A percentile compares a stretch with the other conserved stretches of the same genome.
Conservation (phyloP, 2,329 filamentous ascomycete genomes). For the Sphaerulina populicola region DNA sequence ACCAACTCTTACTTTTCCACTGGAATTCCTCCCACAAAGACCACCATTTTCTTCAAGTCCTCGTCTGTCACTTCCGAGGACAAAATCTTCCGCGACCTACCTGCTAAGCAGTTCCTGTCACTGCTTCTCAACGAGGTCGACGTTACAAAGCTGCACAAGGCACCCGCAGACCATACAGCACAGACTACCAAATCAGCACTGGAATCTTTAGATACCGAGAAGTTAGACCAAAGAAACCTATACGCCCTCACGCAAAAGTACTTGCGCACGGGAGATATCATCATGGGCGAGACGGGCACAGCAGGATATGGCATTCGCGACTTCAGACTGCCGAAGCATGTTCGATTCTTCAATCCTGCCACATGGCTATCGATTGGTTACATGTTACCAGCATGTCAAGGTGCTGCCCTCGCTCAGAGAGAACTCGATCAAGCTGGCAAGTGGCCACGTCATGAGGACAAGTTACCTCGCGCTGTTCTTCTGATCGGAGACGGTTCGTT, state of each 20-base stretch:
- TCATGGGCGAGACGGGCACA: constrained; percentile 82
- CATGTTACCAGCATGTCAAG: constrained; percentile 54
- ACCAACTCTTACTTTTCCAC: constrained; percentile 34
- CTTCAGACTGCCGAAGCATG: constrained; percentile 64
- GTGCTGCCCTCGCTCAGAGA: constrained; percentile 67
- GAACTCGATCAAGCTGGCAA: constrained; percentile 41
- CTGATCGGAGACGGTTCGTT: constrained; percentile 38
- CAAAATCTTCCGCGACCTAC: constrained; percentile 17
- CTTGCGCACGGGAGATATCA: constrained; percentile 52
- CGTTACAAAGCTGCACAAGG: neutral
- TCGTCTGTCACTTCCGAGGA: constrained; percentile 30
- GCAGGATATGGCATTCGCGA: constrained; percentile 84
- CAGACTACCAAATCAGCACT: neutral
- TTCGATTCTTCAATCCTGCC: constrained; percentile 70
- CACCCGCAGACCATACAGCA: neutral
- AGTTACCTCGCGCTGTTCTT: constrained; percentile 42
- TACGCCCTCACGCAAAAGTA: constrained; percentile 5
- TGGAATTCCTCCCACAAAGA: constrained; percentile 33
- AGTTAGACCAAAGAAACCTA: constrained; percentile 6
- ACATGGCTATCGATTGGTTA: constrained; percentile 64
- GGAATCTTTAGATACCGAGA: neutral
- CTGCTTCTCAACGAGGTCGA: constrained; percentile 8
- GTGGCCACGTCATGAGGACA: constrained; percentile 7
- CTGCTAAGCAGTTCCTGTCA: constrained; percentile 10
- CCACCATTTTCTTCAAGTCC: constrained; percentile 33